phyloP scores from a whole-genome alignment of 2,329 filamentous ascomycete genomes.

The Stemphylium beticola region DNA sequence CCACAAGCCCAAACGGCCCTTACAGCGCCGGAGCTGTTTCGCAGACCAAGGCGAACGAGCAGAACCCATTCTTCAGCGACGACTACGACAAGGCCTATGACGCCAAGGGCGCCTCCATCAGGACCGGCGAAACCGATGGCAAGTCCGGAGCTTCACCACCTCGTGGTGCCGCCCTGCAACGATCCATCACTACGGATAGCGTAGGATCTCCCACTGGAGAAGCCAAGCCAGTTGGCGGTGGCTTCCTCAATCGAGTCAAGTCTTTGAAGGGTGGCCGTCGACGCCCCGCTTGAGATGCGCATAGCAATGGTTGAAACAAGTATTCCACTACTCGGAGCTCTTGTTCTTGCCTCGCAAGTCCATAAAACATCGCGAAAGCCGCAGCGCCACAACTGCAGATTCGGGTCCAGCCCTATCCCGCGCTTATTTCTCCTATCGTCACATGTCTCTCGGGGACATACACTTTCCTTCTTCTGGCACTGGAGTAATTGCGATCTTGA shows the following conservation, averaged over 20 bases:
- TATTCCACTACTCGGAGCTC: neutral
- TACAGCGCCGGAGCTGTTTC: slow-evolving; percentile 50
- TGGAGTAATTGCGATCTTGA: slow-evolving; percentile 19
- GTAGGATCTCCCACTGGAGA: slow-evolving; percentile 28
- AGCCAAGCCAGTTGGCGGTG: slow-evolving; percentile 32
- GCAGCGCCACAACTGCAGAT: neutral
- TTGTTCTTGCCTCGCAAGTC: neutral
- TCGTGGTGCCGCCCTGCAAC: slow-evolving; percentile 38
- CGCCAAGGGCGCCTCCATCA: slow-evolving; percentile 66
- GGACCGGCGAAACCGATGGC: slow-evolving; percentile 51
- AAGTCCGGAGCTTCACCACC: slow-evolving; percentile 36
- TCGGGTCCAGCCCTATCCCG: neutral
- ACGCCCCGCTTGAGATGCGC: slow-evolving; percentile 36
- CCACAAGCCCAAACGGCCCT: slow-evolving; percentile 39
- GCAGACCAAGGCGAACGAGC: slow-evolving; percentile 50
- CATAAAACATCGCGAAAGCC: neutral
- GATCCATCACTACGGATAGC: slow-evolving; percentile 44
- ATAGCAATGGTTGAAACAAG: neutral
- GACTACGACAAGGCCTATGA: slow-evolving; percentile 76
- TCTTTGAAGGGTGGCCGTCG: slow-evolving; percentile 47
- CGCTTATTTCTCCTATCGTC: slow-evolving; percentile 25
- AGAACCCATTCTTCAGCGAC: slow-evolving; percentile 78
- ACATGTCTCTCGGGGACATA: slow-evolving; percentile 17
- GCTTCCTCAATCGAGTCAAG: slow-evolving; percentile 48
- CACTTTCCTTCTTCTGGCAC: slow-evolving; percentile 22